Base-by-base conservation (phyloP, 306 rosid species). In the Vigna angularis region DNA sequence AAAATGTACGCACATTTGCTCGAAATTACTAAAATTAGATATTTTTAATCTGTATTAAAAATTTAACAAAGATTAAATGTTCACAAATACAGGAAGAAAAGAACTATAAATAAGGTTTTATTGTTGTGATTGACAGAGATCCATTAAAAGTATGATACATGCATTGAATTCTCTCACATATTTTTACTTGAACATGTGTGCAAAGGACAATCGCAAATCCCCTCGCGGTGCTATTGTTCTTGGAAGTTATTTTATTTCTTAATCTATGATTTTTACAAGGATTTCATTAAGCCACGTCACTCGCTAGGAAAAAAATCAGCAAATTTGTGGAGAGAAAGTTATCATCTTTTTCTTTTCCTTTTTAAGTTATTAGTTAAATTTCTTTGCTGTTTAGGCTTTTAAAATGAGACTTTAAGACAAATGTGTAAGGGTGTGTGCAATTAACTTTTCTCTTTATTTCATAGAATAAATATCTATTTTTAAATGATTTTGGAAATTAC, bases 171-270 rank as follows among this genome's bases (percentile, higher is more conserved):
- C 40, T 24, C 40, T 5, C 17, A 13, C 6, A 11, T 28, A 4
- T 56, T 20, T 28, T 59, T 14, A 59, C 66, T 28, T 59, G 38
- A 59, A 59, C 66, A 14, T 28, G 63, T 56, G 63, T 20, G 63
- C 34, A 56, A 56, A 22, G 13, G 63, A 56, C 7, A 4, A 56
- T 22, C 63, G 32, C 34, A 56, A 6, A 22, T 20, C 16, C 34
- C 34, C 2, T 56, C 1, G 14, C 5, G 22, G 22, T 30, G 22
- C 67, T 30, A 13, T 58, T 24, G 5, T 58, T 57, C 64, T 28
- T 28, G 15, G 20, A 17, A 13, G 10, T 59, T 59, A 9, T 59
- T 13, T 28, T 5, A 24, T 58, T 58, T 12, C 65, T 26, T 58
- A 26, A 22, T 59, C 28, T 28, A 26, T 59, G 15, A 26, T 13